Evolutionary conservation across 2,329 filamentous ascomycete species (phyloP).

Genomic region (Aspergillus felis): DNA sequence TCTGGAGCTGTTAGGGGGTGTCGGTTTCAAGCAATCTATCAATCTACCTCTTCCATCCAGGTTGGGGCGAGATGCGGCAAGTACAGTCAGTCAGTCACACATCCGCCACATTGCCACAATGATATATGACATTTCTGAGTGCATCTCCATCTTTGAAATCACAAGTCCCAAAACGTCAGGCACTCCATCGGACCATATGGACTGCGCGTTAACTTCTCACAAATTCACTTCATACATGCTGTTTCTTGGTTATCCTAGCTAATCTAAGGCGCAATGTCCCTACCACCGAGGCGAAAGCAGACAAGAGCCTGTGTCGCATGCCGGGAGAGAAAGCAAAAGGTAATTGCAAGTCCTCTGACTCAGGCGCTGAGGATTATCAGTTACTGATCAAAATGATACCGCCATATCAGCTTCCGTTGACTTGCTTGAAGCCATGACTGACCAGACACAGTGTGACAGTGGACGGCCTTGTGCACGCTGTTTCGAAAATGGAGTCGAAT

Average conservation of each 20-base stretch:
- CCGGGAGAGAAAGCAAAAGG: neutral
- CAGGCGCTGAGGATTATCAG: neutral
- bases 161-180: neutral
- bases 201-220: neutral
- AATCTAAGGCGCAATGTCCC: neutral
- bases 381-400: neutral
- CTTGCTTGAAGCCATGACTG: neutral
- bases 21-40: neutral
- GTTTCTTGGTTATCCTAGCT: neutral
- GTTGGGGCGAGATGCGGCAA: neutral
- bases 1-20: neutral
- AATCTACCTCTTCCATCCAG: neutral
- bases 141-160: neutral
- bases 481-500: conserved; percentile 1
- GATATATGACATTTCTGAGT: neutral
- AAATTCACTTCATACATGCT: neutral
- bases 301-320: neutral
- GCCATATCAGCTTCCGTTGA: neutral
- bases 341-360: neutral
- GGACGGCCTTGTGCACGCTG: neutral
- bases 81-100: neutral
- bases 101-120: neutral
- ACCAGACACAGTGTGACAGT: neutral
- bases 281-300: neutral
- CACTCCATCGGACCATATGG: neutral